A percentile compares a stretch with the other conserved stretches of the same genome.
Evolutionary conservation across 805 yeast species (phyloP).

Genomic region (Metschnikowia picachoensis): DNA sequence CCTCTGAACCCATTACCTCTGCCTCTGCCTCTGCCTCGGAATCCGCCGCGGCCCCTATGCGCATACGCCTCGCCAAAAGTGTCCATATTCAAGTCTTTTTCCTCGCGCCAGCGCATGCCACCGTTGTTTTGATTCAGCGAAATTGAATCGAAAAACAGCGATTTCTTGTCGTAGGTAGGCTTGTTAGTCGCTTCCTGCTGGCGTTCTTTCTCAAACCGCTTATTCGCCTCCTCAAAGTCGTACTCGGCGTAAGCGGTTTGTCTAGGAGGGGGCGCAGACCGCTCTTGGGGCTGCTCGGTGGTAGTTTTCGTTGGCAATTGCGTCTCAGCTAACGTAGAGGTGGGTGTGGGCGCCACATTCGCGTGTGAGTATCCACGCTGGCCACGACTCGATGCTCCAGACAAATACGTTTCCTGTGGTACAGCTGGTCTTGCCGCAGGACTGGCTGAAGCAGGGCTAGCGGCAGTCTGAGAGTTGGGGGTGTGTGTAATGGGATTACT

Average conservation of each 20-base stretch:
- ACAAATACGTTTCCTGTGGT: slow-evolving; percentile 9
- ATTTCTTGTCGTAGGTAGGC: slow-evolving; percentile 61
- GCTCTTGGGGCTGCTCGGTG: slow-evolving; percentile 4
- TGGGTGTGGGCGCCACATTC: background rate
- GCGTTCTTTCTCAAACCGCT: slow-evolving; percentile 50
- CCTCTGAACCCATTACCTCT: slow-evolving; percentile 30
- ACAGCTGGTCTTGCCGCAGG: slow-evolving; percentile 12
- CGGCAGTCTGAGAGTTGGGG: slow-evolving; percentile 3
- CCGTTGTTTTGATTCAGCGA: slow-evolving; percentile 51
- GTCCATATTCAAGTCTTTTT: slow-evolving; percentile 68
- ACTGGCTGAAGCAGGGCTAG: slow-evolving; percentile 8
- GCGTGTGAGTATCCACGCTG: background rate
- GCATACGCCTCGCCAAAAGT: slow-evolving; percentile 76
- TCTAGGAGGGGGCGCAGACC: slow-evolving; percentile 15
- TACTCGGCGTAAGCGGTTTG: slow-evolving; percentile 48
- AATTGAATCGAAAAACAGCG: slow-evolving; percentile 86
- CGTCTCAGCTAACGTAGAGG: slow-evolving; percentile 1
- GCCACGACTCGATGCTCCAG: background rate
- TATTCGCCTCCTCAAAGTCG: slow-evolving; percentile 73
- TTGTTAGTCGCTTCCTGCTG: slow-evolving; percentile 29
- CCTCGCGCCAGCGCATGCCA: slow-evolving; percentile 64
- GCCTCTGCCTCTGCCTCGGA: slow-evolving; percentile 34
- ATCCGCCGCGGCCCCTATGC: slow-evolving; percentile 23
- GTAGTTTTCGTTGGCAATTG: slow-evolving; percentile 9
- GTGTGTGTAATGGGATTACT: background rate